Evolutionary conservation across 2,329 filamentous ascomycete genomes (phyloP).

Genomic region (Bisporella sp.): DNA sequence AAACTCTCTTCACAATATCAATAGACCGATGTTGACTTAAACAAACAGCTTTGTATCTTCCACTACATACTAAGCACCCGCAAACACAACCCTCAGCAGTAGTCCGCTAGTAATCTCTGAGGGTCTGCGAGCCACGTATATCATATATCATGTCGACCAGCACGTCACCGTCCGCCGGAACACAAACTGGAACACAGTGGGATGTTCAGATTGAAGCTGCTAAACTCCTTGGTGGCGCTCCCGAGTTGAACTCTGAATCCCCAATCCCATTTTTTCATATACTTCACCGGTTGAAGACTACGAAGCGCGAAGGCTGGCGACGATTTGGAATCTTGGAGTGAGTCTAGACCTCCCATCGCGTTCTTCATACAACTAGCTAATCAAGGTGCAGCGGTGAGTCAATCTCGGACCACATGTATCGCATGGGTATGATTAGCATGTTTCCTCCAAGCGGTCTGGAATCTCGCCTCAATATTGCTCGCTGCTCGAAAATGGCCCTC

Average conservation of each 20-base stretch:
- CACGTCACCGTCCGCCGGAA: no score
- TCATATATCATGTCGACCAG: no score
- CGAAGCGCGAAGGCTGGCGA: conserved; percentile 91
- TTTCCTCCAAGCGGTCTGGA: conserved; percentile 72
- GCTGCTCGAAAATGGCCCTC: conserved; percentile 92
- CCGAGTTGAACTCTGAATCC: conserved; percentile 55
- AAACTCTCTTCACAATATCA: no score
- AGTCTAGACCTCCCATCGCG: conserved; percentile 2
- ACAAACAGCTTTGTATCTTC: no score
- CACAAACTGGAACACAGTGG: conserved; percentile 31
- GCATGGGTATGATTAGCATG: conserved; percentile 96
- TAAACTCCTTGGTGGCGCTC: conserved; percentile 52
- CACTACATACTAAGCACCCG: no score
- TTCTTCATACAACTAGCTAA: conserved; percentile 7
- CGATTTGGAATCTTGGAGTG: conserved; percentile 69
- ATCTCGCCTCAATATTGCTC: conserved; percentile 64
- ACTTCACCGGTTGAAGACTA: conserved; percentile 89
- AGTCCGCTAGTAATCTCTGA: no score
- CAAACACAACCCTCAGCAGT: no score
- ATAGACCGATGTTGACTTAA: no score
- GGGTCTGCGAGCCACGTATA: no score
- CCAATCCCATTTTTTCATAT: conserved; percentile 92
- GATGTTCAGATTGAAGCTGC: conserved; percentile 56
- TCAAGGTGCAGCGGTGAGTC: conserved; percentile 65
- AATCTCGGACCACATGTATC: conserved; percentile 98